These are phyloP conservation scores for Candida sithepensis DNA, from an alignment of 805 yeast species.

Conservation along the genomic window DNA sequence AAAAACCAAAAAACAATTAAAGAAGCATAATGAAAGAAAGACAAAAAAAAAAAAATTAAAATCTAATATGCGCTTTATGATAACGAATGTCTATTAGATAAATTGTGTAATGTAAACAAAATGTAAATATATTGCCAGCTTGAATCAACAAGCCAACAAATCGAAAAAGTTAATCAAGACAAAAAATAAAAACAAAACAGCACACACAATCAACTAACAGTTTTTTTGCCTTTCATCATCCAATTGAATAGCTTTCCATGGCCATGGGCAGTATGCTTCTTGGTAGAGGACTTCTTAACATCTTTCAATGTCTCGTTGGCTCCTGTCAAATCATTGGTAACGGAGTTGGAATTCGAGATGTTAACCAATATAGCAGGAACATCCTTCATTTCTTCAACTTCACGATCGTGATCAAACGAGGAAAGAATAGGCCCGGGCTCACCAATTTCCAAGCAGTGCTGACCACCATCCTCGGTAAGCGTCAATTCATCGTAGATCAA, in stretches of 20 bases:
- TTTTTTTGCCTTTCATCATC: constrained; percentile 15
- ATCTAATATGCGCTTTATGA: too few species aligned
- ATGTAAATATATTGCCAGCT: too few species aligned
- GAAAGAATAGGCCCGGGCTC: constrained; percentile 35
- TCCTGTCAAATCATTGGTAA: neutral
- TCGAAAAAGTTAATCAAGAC: too few species aligned
- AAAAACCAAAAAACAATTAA: too few species aligned
- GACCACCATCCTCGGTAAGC: constrained; percentile 20
- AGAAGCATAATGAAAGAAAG: too few species aligned
- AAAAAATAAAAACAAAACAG: too few species aligned
- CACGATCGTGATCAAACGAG: neutral
- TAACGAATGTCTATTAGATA: too few species aligned
- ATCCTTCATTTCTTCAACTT: neutral
- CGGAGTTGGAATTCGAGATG: neutral
- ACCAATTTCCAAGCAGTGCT: constrained; percentile 16
- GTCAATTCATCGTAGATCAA: constrained; percentile 26
- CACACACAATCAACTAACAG: constrained; percentile 2
- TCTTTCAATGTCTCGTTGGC: neutral
- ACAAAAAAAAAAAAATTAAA: too few species aligned
- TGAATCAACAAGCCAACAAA: too few species aligned
- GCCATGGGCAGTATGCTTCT: neutral
- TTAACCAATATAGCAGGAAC: neutral
- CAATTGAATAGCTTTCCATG: constrained; percentile 11
- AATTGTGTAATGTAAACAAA: too few species aligned
- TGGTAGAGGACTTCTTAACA: neutral